Conservation (phyloP, 169 alveolate genomes). For the Blepharisma undulans region DNA sequence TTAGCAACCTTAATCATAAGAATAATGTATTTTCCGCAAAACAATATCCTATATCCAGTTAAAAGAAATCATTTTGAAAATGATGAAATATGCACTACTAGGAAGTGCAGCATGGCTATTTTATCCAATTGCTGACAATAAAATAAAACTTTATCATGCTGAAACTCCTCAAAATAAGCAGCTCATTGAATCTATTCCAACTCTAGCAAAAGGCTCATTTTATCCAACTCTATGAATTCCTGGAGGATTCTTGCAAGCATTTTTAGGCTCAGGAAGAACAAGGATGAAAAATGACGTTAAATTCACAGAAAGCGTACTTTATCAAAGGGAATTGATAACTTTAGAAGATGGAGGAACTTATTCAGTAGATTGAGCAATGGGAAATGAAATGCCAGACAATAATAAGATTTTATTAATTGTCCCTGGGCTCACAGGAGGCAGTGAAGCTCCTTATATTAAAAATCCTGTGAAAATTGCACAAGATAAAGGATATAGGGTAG, state of each 20-base stretch:
- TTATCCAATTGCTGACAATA: background rate
- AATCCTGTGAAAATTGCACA: background rate
- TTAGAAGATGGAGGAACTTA: constrained; percentile 28
- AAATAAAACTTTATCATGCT: background rate
- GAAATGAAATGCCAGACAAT: background rate
- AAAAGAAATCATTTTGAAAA: background rate
- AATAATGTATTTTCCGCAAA: too few species aligned
- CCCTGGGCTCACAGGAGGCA: constrained; percentile 39
- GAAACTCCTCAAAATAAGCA: background rate
- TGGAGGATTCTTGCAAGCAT: background rate
- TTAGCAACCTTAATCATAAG: too few species aligned
- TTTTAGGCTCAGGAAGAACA: background rate
- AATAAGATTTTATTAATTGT: constrained; percentile 17
- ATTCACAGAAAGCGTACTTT: background rate
- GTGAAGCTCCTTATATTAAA: constrained; percentile 12
- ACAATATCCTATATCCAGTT: background rate
- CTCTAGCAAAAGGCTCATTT: constrained; percentile 10
- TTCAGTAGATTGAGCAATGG: background rate
- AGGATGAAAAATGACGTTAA: background rate
- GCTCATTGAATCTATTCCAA: background rate
- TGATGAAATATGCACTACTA: background rate
- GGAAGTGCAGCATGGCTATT: background rate
- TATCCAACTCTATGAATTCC: background rate
- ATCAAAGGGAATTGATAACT: background rate
- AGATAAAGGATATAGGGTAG: background rate